A percentile compares a stretch with the other conserved stretches of the same genome.
phyloP scores from a whole-genome alignment of 768 basidiomycete genomes.

The Hydnomerulius pinastri region DNA sequence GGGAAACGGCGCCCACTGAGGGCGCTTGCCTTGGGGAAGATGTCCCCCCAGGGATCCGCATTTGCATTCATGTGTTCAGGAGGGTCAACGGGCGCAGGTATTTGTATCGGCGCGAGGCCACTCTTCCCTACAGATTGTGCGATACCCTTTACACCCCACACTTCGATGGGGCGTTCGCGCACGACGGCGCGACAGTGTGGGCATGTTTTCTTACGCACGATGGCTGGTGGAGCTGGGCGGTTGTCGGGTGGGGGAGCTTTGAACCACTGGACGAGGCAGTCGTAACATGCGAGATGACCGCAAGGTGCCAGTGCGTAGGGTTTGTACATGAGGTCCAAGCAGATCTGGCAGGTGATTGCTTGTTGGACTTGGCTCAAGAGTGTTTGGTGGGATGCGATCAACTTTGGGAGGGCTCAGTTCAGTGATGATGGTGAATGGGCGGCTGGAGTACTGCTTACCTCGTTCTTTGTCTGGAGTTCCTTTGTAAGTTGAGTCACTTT shows the following conservation, averaged over 20 bases:
- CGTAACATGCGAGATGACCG: conserved; percentile 71
- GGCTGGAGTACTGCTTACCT: conserved; percentile 31
- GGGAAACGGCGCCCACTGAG: conserved; percentile 16
- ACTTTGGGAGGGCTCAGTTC: conserved; percentile 31
- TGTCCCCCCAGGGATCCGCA: conserved; percentile 66
- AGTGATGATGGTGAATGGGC: neutral
- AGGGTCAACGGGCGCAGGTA: conserved; percentile 28
- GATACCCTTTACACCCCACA: conserved; percentile 50
- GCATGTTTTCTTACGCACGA: conserved; percentile 42
- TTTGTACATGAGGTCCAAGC: conserved; percentile 70
- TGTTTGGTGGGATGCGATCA: conserved; percentile 53
- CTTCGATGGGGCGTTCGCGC: conserved; percentile 46
- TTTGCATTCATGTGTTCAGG: conserved; percentile 24
- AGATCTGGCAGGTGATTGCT: conserved; percentile 75
- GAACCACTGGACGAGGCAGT: conserved; percentile 79
- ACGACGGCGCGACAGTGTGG: conserved; percentile 48
- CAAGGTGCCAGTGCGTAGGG: conserved; percentile 78
- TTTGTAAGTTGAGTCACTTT: conserved; percentile 43
- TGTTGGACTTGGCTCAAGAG: conserved; percentile 59
- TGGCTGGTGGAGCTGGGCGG: conserved; percentile 23
- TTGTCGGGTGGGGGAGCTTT: conserved; percentile 42
- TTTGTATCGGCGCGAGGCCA: conserved; percentile 40
- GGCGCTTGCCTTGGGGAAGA: conserved; percentile 44
- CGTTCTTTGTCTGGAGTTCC: conserved; percentile 42
- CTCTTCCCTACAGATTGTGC: conserved; percentile 52